Evolutionary conservation across 2,329 filamentous ascomycete genomes (phyloP).

Genomic region (Aureobasidium sp.): DNA sequence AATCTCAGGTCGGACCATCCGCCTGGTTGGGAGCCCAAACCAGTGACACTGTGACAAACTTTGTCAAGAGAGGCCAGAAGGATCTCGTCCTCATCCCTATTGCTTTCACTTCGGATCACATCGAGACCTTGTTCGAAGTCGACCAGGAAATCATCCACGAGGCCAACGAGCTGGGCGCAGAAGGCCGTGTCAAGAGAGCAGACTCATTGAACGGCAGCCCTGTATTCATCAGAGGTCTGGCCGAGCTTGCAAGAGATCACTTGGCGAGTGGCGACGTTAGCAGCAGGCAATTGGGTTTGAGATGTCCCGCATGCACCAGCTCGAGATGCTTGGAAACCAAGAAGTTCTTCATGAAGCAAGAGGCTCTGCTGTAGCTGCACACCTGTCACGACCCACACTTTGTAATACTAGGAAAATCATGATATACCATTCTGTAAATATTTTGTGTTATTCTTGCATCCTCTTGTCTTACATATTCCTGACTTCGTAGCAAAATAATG

Average conservation of each 20-base stretch:
- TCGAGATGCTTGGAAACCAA: slow-evolving; percentile 75
- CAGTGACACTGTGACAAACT: slow-evolving; percentile 74
- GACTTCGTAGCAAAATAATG: not conserved
- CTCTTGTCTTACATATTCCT: no score
- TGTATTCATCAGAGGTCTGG: slow-evolving; percentile 83
- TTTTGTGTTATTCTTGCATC: not conserved
- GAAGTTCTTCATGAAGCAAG: slow-evolving; percentile 48
- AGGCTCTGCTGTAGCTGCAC: slow-evolving; percentile 11
- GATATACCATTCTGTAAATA: not conserved
- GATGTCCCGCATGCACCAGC: slow-evolving; percentile 89
- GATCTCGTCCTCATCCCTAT: slow-evolving; percentile 90
- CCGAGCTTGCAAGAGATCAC: slow-evolving; percentile 77
- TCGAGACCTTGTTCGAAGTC: slow-evolving; percentile 91
- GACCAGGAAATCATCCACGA: slow-evolving; percentile 94
- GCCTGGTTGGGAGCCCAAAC: slow-evolving; percentile 97
- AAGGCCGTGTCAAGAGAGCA: slow-evolving; percentile 63
- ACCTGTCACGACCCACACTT: not conserved
- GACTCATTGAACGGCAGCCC: slow-evolving; percentile 88
- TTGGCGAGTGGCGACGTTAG: slow-evolving; percentile 61
- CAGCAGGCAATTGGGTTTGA: slow-evolving; percentile 77
- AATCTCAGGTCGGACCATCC: slow-evolving; percentile 92
- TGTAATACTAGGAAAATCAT: not conserved
- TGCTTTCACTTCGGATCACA: slow-evolving; percentile 98
- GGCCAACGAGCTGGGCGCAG: slow-evolving; percentile 62
- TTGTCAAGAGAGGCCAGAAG: slow-evolving; percentile 83